phyloP scores from a whole-genome alignment of 2,329 filamentous ascomycete genomes.

The Xenoacremonium recifei region DNA sequence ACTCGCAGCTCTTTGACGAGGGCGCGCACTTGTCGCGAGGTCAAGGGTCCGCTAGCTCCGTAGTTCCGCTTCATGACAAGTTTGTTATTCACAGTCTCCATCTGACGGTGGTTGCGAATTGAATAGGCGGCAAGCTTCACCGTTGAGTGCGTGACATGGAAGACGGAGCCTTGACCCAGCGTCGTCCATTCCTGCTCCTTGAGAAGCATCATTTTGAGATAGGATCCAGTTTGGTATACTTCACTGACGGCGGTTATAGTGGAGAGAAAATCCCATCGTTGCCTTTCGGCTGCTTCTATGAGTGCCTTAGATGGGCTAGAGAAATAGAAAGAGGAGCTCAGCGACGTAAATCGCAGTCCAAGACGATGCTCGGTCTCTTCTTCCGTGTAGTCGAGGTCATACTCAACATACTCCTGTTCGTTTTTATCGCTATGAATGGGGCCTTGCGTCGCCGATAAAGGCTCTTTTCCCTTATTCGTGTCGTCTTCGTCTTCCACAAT shows the following conservation, averaged over 20 bases:
- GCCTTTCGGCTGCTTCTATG: no score
- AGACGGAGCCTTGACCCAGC: background rate
- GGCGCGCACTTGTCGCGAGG: background rate
- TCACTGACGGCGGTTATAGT: background rate
- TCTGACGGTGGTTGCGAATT: background rate
- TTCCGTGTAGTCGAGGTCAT: no score
- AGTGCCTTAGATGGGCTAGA: no score
- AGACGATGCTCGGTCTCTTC: no score
- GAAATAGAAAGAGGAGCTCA: no score
- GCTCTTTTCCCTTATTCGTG: no score
- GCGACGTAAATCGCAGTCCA: no score
- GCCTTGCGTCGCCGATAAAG: no score
- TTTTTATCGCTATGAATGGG: no score
- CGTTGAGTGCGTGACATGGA: background rate
- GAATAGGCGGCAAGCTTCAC: background rate
- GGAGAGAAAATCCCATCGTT: background rate
- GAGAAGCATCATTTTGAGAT: background rate
- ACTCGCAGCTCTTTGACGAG: background rate
- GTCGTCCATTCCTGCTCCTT: background rate
- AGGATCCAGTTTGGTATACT: background rate
- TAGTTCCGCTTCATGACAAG: background rate
- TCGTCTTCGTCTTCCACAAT: no score
- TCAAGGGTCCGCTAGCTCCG: background rate
- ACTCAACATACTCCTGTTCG: no score
- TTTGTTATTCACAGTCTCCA: background rate